A percentile compares a stretch with the other conserved stretches of the same genome.
Conservation (phyloP, 805 yeast genomes). For the Yarrowia alimentaria region DNA sequence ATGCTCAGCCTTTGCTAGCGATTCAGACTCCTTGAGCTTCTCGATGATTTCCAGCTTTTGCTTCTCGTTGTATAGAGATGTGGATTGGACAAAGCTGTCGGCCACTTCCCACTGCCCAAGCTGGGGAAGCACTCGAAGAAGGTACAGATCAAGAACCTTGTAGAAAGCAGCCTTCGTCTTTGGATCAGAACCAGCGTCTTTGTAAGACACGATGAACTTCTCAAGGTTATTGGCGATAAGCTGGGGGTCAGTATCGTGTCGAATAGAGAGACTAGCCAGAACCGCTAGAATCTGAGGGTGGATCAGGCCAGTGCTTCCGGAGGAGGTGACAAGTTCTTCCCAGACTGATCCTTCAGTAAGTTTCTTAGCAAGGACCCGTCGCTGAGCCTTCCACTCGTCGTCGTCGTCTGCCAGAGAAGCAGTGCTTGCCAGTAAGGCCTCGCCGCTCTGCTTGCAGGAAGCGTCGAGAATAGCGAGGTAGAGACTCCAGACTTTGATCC, state of each 20-base stretch:
- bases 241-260: slow-evolving; percentile 25
- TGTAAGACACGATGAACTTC: slow-evolving; percentile 8
- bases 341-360: slow-evolving; percentile 7
- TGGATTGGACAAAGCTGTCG: slow-evolving; percentile 16
- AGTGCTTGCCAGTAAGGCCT: slow-evolving; percentile 2
- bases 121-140: slow-evolving; percentile 22
- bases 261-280: slow-evolving; percentile 1
- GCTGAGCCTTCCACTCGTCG: slow-evolving; percentile 12
- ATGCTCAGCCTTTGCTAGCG: neutral
- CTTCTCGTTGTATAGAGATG: neutral
- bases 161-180: slow-evolving; percentile 19
- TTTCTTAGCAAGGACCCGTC: slow-evolving; percentile 6
- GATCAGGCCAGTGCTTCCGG: slow-evolving; percentile 15
- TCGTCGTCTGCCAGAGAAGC: neutral
- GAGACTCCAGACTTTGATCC: slow-evolving; percentile 26
- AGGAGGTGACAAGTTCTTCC: slow-evolving; percentile 15
- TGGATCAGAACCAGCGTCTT: neutral
- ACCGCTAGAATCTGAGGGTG: slow-evolving; percentile 11
- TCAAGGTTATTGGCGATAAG: slow-evolving; percentile 22
- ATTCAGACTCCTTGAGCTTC: slow-evolving; percentile 12
- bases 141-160: slow-evolving; percentile 25
- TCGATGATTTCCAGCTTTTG: slow-evolving; percentile 23
- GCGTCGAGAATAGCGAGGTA: slow-evolving; percentile 27
- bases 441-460: slow-evolving; percentile 24
- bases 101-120: slow-evolving; percentile 24